Conservation (phyloP, 1,139 yeast species). For the Suhomyces choctaworum region DNA sequence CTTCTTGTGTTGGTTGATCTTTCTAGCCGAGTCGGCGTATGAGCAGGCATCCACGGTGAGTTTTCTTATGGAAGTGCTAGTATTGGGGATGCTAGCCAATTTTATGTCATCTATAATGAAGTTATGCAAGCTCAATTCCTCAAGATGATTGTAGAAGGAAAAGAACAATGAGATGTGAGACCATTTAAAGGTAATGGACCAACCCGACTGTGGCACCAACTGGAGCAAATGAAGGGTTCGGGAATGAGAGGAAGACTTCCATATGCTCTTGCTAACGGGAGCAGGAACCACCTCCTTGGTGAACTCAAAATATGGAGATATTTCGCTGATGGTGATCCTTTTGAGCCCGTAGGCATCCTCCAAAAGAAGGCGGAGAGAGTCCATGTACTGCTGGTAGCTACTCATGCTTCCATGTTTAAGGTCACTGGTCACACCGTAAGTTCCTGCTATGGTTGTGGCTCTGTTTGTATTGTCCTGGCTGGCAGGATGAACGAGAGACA, state of each 20-base stretch:
- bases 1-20: conserved; percentile 14
- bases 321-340: conserved; percentile 35
- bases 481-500: conserved; percentile 41
- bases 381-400: conserved; percentile 30
- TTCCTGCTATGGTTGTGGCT: conserved; percentile 41
- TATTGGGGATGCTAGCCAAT: conserved; percentile 12
- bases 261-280: conserved; percentile 1
- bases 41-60: conserved; percentile 29
- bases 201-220: conserved; percentile 47
- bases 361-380: conserved; percentile 26
- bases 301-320: conserved; percentile 54
- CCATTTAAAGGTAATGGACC: conserved; percentile 49
- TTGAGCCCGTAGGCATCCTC: conserved; percentile 37
- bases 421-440: conserved; percentile 33
- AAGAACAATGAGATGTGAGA: conserved; percentile 26
- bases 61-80: conserved; percentile 18
- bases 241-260: conserved; percentile 20
- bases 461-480: conserved; percentile 22
- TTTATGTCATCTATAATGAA: conserved; percentile 47
- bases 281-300: conserved; percentile 25
- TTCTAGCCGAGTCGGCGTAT: conserved; percentile 23
- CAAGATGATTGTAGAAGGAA: conserved; percentile 46
- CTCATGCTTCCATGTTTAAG: conserved; percentile 18
- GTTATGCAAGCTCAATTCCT: conserved; percentile 45
- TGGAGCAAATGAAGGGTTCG: conserved; percentile 26